Evolutionary conservation across 73 alveolate genomes (phyloP).

Genomic region (Paramecium pentaurelia): DNA sequence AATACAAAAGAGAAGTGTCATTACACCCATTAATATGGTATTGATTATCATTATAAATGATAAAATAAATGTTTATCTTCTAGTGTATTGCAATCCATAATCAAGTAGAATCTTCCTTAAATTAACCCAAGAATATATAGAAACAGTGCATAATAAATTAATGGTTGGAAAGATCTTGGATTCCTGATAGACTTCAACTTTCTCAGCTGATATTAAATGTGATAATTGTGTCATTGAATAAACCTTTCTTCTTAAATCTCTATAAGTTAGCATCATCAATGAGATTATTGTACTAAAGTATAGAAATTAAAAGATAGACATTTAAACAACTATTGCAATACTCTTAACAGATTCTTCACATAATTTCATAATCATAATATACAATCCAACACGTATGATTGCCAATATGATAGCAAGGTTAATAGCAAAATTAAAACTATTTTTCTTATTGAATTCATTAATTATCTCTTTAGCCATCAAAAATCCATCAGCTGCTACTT

Average conservation of each 20-base stretch:
- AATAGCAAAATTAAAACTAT: not conserved
- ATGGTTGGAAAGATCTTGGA: conserved; percentile 39
- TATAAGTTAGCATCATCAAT: not conserved
- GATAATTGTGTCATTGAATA: conserved; percentile 23
- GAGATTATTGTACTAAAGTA: not conserved
- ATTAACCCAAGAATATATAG: conserved; percentile 18
- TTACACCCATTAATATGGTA: not conserved
- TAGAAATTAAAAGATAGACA: not conserved
- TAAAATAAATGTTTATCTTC: not conserved
- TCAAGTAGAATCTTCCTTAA: conserved; percentile 27
- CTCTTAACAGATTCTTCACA: not conserved
- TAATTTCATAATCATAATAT: not conserved
- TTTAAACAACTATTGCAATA: not conserved
- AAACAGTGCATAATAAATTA: conserved; percentile 13
- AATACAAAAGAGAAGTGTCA: not conserved
- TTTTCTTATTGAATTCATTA: not conserved
- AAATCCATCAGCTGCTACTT: not conserved
- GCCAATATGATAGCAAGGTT: not conserved
- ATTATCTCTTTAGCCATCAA: not conserved
- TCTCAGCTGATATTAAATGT: conserved; percentile 45
- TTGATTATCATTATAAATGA: conserved; percentile 24
- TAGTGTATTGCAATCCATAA: conserved; percentile 26
- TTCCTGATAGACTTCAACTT: conserved; percentile 56
- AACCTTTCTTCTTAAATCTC: conserved; percentile 29
- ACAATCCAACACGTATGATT: not conserved